Conservation (phyloP, 257 asterid genomes). For the Nicotiana noctiflora region DNA sequence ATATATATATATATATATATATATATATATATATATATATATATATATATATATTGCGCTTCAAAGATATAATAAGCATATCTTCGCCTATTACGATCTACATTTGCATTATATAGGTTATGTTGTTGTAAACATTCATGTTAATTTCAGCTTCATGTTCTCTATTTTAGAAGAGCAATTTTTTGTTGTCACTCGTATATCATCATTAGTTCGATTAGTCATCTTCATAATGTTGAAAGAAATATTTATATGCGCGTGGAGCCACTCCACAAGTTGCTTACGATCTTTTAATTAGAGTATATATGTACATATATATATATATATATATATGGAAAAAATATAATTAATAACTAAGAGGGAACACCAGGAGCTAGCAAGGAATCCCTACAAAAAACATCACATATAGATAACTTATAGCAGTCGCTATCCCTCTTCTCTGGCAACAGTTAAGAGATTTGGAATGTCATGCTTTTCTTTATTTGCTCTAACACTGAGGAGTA, state of each 20-base stretch:
- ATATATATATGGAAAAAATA: too few relatives aligned
- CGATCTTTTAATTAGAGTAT: neutral
- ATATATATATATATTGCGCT: too few relatives aligned
- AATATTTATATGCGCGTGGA: neutral
- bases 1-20: too few relatives aligned
- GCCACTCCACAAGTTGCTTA: neutral
- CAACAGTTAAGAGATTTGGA: conserved; percentile 3
- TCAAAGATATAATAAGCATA: too few relatives aligned
- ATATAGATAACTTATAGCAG: neutral
- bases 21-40: too few relatives aligned
- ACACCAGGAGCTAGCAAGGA: too few relatives aligned
- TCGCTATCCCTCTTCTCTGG: conserved; percentile 4
- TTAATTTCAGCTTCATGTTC: too few relatives aligned
- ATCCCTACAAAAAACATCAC: neutral
- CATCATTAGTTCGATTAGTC: conserved; percentile 7
- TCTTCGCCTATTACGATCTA: too few relatives aligned
- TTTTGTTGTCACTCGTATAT: neutral
- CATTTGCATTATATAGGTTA: too few relatives aligned
- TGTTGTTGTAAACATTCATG: too few relatives aligned
- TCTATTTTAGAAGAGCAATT: too few relatives aligned
- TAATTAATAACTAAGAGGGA: neutral
- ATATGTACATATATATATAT: neutral
- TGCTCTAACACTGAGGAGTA: conserved; percentile 1
- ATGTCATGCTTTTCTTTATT: conserved; percentile 8
- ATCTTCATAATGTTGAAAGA: neutral